Conservation (phyloP, 495 filamentous ascomycete genomes). For the Penicillium paxilli region DNA sequence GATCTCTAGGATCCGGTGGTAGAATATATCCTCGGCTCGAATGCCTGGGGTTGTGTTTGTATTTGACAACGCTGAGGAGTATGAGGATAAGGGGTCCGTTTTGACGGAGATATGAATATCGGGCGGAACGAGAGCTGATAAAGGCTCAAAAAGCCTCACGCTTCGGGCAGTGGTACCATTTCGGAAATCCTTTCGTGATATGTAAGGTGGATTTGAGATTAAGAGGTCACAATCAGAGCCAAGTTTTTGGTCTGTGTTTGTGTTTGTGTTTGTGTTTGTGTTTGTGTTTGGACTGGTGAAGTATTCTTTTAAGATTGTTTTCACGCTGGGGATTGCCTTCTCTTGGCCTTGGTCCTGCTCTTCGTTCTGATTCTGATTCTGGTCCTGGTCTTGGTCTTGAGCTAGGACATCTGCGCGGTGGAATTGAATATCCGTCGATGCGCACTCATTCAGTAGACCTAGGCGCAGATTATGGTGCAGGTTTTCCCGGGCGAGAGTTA, state of each 20-base stretch:
- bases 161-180: constrained; percentile 61
- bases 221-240: constrained; percentile 61
- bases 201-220: constrained; percentile 89
- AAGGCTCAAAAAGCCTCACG: constrained; percentile 80
- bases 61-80: neutral
- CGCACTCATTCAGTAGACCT: constrained; percentile 25
- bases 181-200: constrained; percentile 61
- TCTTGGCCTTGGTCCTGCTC: too few relatives aligned
- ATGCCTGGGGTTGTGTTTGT: neutral
- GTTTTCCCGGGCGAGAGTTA: constrained; percentile 64
- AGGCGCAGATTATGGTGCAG: constrained; percentile 48
- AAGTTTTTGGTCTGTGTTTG: neutral
- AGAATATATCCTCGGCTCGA: constrained; percentile 41
- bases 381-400: neutral
- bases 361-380: too few relatives aligned
- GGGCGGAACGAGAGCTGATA: constrained; percentile 78
- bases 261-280: neutral
- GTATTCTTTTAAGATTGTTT: constrained; percentile 9
- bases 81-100: too few relatives aligned
- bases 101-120: too few relatives aligned
- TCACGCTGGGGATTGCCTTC: constrained; percentile 1
- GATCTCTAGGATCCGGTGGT: constrained; percentile 29
- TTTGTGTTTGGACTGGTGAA: neutral
- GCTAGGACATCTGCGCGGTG: constrained; percentile 54
- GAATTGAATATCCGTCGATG: constrained; percentile 49